A percentile compares a stretch with the other conserved stretches of the same genome.
Conservation (phyloP, 192 early-diverging fungal species). For the Paraglomus occultum region DNA sequence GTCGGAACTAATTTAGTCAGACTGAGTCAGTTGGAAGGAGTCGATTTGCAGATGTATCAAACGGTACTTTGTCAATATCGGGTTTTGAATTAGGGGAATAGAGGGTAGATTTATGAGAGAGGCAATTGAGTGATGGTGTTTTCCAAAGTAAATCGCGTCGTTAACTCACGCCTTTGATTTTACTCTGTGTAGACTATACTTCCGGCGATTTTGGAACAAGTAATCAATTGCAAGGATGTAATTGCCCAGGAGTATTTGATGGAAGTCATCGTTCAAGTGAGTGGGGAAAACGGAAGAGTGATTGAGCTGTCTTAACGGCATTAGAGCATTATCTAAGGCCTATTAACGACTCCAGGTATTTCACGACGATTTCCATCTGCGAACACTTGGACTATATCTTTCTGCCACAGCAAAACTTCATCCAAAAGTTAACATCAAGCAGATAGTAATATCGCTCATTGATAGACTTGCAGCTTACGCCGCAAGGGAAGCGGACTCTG, state of each 20-base stretch:
- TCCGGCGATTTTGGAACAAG: slow-evolving; percentile 91
- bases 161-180: too few species aligned
- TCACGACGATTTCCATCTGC: slow-evolving; percentile 94
- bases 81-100: too few species aligned
- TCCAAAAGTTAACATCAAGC: slow-evolving; percentile 93
- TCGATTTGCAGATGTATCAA: slow-evolving; percentile 82
- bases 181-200: slow-evolving; percentile 62
- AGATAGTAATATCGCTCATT: slow-evolving; percentile 93
- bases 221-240: slow-evolving; percentile 94
- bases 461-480: slow-evolving; percentile 94
- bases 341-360: slow-evolving; percentile 62
- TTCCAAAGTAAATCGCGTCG: too few species aligned
- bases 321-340: too few species aligned
- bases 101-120: too few species aligned
- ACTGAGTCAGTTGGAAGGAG: slow-evolving; percentile 86
- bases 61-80: slow-evolving; percentile 36
- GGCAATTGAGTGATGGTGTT: too few species aligned
- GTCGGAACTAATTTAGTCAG: slow-evolving; percentile 97
- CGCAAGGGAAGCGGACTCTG: slow-evolving; percentile 65
- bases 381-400: slow-evolving; percentile 85
- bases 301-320: too few species aligned
- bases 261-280: slow-evolving; percentile 98
- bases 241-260: slow-evolving; percentile 99
- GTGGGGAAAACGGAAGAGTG: neutral
- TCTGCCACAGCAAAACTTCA: slow-evolving; percentile 89